Conservation (phyloP, 208 protist genomes). For the Leishmania gerbilli region DNA sequence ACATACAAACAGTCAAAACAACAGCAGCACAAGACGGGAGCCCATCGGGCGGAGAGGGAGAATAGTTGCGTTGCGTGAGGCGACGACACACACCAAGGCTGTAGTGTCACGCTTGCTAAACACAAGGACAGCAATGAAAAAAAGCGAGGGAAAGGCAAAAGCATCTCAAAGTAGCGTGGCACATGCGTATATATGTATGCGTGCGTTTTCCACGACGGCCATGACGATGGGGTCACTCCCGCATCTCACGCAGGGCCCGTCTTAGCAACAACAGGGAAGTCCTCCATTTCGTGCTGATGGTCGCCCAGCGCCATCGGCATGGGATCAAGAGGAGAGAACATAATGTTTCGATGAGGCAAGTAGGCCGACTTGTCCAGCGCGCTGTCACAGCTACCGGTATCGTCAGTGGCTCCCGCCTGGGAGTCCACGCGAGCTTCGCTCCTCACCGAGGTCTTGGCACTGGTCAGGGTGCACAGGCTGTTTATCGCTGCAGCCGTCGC, state of each 20-base stretch:
- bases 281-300: slow-evolving; percentile 12
- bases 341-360: not conserved
- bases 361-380: slow-evolving; percentile 7
- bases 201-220: not conserved
- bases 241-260: not conserved
- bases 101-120: not conserved
- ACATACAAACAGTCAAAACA: not conserved
- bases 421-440: slow-evolving; percentile 1
- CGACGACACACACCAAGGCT: not conserved
- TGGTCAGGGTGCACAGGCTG: not conserved
- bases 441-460: not conserved
- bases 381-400: slow-evolving; percentile 21
- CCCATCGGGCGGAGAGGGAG: not conserved
- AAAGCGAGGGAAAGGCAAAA: not conserved
- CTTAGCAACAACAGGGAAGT: slow-evolving; percentile 10
- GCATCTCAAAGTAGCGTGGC: not conserved
- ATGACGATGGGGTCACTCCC: not conserved
- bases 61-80: not conserved
- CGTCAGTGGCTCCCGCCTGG: slow-evolving; percentile 13
- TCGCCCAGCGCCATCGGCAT: slow-evolving; percentile 8
- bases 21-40: not conserved
- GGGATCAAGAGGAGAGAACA: slow-evolving; percentile 19
- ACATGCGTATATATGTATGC: not conserved
- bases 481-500: not conserved
- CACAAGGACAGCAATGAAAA: not conserved